phyloP scores from a whole-genome alignment of 352 stramenopile species.

The Phytophthora macrochlamydospora region DNA sequence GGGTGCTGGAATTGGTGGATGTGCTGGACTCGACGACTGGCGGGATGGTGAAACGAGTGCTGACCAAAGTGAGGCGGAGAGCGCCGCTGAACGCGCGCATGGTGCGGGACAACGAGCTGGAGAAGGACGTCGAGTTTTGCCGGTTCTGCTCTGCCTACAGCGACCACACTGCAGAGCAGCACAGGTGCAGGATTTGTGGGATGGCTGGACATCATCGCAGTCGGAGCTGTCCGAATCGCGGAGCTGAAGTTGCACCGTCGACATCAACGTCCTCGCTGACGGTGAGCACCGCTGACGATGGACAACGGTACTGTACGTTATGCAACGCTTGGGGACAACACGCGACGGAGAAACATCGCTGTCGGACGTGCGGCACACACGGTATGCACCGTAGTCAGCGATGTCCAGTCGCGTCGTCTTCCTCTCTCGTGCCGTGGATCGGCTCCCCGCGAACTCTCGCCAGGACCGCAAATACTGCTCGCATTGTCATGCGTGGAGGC shows the following conservation, averaged over 20 bases:
- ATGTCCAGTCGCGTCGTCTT: slow-evolving; percentile 34
- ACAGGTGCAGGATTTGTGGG: slow-evolving; percentile 69
- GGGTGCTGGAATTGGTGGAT: slow-evolving; percentile 77
- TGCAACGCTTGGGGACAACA: slow-evolving; percentile 62
- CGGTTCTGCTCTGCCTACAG: slow-evolving; percentile 73
- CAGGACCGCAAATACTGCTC: slow-evolving; percentile 61
- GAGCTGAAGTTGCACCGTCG: not conserved
- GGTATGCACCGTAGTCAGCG: slow-evolving; percentile 64
- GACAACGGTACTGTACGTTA: slow-evolving; percentile 64
- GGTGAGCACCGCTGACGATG: too few species aligned
- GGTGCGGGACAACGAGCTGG: slow-evolving; percentile 27
- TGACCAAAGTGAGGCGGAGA: slow-evolving; percentile 67
- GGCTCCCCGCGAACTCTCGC: slow-evolving; percentile 41
- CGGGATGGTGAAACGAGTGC: slow-evolving; percentile 74
- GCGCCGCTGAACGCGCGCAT: slow-evolving; percentile 47
- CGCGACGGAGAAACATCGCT: slow-evolving; percentile 62
- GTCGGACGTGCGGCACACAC: slow-evolving; percentile 55
- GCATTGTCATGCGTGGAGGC: slow-evolving; percentile 55
- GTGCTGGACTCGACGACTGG: slow-evolving; percentile 78
- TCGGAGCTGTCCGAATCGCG: slow-evolving; percentile 48
- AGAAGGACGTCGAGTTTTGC: slow-evolving; percentile 66
- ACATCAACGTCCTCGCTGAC: too few species aligned
- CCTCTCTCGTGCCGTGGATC: slow-evolving; percentile 43
- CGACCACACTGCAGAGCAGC: slow-evolving; percentile 65
- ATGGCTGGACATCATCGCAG: slow-evolving; percentile 65